Evolutionary conservation across 345 rosid species (phyloP).

Genomic region (Gossypium raimondii): DNA sequence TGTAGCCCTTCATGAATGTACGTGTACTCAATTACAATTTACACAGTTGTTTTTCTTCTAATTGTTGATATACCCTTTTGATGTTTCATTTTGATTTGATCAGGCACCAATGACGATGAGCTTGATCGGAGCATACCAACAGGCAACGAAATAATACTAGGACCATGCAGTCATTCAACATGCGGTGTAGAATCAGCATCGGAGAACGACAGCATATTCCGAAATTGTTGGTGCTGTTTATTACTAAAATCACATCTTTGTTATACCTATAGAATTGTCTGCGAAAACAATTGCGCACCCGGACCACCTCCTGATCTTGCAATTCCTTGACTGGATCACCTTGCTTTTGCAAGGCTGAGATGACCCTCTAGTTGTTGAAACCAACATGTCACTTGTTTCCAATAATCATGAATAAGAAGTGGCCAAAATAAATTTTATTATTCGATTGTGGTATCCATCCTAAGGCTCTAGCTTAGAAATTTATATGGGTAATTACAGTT

Average conservation of each 20-base stretch:
- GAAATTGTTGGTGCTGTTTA: not conserved
- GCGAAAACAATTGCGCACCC: not conserved
- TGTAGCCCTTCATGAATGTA: not conserved
- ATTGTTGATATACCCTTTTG: not conserved
- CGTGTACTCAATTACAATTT: not conserved
- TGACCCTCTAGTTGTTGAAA: not conserved
- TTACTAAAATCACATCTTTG: not conserved
- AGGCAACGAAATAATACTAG: not conserved
- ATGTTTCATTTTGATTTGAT: not conserved
- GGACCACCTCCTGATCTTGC: too few relatives aligned
- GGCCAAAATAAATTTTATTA: not conserved
- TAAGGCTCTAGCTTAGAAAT: not conserved
- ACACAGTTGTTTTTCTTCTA: not conserved
- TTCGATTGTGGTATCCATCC: not conserved
- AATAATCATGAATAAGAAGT: not conserved
- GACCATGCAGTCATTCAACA: not conserved
- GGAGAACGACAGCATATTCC: too few relatives aligned
- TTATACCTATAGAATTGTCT: too few relatives aligned
- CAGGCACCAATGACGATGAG: not conserved
- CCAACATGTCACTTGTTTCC: not conserved
- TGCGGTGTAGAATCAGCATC: not conserved
- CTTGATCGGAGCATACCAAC: not conserved
- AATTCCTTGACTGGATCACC: not conserved
- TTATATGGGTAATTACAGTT: not conserved
- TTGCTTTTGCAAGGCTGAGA: not conserved